phyloP scores from a whole-genome alignment of 805 yeast genomes.

The Cyberlindnera maritima region DNA sequence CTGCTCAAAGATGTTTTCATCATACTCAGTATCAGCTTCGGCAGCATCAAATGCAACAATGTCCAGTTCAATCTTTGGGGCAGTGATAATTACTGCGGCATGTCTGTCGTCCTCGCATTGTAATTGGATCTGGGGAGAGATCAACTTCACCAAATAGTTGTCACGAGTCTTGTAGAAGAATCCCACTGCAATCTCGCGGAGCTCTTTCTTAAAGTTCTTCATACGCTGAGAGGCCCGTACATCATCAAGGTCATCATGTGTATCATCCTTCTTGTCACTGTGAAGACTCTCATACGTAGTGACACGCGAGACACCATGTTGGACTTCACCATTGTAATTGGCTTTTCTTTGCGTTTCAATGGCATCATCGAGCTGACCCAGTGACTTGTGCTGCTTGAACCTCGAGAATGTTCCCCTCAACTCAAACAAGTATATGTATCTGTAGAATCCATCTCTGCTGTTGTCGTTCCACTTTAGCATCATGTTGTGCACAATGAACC shows the following conservation, averaged over 20 bases:
- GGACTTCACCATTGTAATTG: constrained; percentile 12
- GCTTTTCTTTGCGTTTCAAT: constrained; percentile 34
- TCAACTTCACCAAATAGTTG: constrained; percentile 62
- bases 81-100: constrained; percentile 63
- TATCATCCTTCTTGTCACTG: constrained; percentile 9
- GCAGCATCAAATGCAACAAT: constrained; percentile 61
- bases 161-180: constrained; percentile 40
- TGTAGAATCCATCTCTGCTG: constrained; percentile 59
- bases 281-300: constrained; percentile 18
- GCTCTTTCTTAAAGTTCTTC: constrained; percentile 49
- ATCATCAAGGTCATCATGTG: constrained; percentile 9
- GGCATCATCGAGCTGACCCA: constrained; percentile 49
- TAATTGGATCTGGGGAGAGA: constrained; percentile 82
- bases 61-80: constrained; percentile 69
- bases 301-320: constrained; percentile 18
- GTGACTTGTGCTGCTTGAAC: constrained; percentile 47
- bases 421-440: constrained; percentile 51
- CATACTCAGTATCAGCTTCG: constrained; percentile 38
- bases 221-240: constrained; percentile 31
- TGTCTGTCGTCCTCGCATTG: constrained; percentile 49
- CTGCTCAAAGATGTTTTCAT: constrained; percentile 52
- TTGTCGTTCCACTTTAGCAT: constrained; percentile 76
- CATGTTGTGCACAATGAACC: constrained; percentile 70
- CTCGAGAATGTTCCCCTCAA: constrained; percentile 41
- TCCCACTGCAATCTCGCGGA: constrained; percentile 39